Conservation (phyloP, 2,329 filamentous ascomycete species). For the Claviceps digitariae region DNA sequence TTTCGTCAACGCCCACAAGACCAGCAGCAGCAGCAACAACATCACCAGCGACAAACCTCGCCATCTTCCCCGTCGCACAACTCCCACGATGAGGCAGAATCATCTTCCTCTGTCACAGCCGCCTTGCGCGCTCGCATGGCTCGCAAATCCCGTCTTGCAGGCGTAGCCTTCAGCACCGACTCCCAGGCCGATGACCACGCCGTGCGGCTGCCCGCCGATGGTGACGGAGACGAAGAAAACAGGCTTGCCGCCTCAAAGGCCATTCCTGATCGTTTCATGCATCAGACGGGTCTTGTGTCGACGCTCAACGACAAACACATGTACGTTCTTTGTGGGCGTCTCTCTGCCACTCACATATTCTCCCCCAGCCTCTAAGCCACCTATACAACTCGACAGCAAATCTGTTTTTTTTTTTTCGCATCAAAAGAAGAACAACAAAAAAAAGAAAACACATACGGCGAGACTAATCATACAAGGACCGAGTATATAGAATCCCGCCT, state of each 20-base stretch:
- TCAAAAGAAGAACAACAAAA: neutral
- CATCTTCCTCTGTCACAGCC: slow-evolving; percentile 27
- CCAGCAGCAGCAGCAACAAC: neutral
- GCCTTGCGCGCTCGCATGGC: slow-evolving; percentile 39
- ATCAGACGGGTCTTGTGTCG: slow-evolving; percentile 54
- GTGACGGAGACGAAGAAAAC: slow-evolving; percentile 19
- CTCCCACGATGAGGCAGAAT: slow-evolving; percentile 14
- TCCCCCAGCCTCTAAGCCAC: neutral
- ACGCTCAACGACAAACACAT: slow-evolving; percentile 63
- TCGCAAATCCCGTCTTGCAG: slow-evolving; percentile 34
- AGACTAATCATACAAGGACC: slow-evolving; percentile 63
- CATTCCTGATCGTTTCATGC: slow-evolving; percentile 45
- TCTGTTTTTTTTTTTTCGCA: too few species aligned
- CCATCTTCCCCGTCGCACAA: neutral
- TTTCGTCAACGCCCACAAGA: slow-evolving; percentile 37
- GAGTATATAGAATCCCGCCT: slow-evolving; percentile 74
- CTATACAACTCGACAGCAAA: too few species aligned
- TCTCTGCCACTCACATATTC: slow-evolving; percentile 1
- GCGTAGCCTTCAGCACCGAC: slow-evolving; percentile 40
- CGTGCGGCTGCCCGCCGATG: slow-evolving; percentile 21
- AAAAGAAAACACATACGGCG: neutral
- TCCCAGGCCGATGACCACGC: slow-evolving; percentile 10
- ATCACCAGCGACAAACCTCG: neutral
- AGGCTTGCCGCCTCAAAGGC: slow-evolving; percentile 14
- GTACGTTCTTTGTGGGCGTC: slow-evolving; percentile 35